phyloP scores from a whole-genome alignment of 371 early-diverging fungal species.

The Mortierella sp. region DNA sequence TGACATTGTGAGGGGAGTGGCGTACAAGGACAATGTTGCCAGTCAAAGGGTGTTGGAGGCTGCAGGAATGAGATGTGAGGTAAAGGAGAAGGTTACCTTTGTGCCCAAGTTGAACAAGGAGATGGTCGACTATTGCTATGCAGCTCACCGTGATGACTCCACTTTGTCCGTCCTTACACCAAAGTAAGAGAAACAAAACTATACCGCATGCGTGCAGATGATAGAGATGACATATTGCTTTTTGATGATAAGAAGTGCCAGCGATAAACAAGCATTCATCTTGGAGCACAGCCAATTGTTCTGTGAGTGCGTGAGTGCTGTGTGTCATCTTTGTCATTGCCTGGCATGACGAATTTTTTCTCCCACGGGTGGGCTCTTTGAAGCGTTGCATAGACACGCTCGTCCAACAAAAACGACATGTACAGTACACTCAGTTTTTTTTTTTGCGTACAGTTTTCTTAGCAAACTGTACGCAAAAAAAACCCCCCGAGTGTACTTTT shows the following conservation, averaged over 20 bases:
- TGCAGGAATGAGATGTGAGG: conserved; percentile 19
- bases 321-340: conserved; percentile 5
- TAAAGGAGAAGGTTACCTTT: conserved; percentile 2
- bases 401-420: background rate
- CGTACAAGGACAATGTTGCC: conserved; percentile 6
- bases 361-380: background rate
- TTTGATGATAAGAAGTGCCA: background rate
- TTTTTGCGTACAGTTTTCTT: too few species aligned
- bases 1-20: conserved; percentile 16
- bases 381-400: background rate
- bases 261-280: background rate
- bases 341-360: background rate
- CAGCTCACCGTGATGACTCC: background rate
- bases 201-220: background rate
- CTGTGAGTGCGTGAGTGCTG: background rate
- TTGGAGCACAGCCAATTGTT: too few species aligned
- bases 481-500: too few species aligned
- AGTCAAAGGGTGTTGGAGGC: conserved; percentile 15
- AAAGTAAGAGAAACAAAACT: background rate
- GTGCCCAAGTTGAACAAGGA: conserved; percentile 5
- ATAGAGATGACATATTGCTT: background rate
- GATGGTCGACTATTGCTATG: background rate
- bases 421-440: too few species aligned
- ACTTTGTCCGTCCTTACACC: background rate
- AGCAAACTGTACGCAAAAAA: too few species aligned